Evolutionary conservation across 2,329 filamentous ascomycete species (phyloP), one percentile per base, ranked within the genome.

Genomic region (Botrytis fabae): DNA sequence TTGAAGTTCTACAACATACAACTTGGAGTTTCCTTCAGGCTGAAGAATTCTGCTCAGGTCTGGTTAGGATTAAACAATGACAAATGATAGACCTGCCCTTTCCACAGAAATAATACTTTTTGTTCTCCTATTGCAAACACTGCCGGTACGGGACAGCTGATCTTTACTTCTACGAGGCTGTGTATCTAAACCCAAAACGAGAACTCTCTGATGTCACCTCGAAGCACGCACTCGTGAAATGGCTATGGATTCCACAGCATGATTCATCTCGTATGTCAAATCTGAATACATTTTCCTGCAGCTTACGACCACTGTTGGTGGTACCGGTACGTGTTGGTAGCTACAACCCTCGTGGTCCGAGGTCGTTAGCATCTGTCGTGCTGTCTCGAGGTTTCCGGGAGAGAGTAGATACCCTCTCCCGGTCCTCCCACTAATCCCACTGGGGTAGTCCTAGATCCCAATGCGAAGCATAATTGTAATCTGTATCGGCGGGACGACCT

Each of bases 271-370:
- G 28, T 68, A 28, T 38, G n/a, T 22, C 60, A 40, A 42, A 44
- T 57, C 28, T 68, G 18, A 25, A 68, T n/a, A 48, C 62, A 68
- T 60, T 54, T 64, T 60, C 28, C 25, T 54, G 28, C n/a, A 40
- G 68, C 44, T 71, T 64, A 57, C 57, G 32, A 71, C 32, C 44
- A 63, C 59, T 66, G 48, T 71, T 51, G 22, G 35, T 69, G 22
- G 20, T n/a, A 69, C 54, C 38, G 38, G 38, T 44, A 44, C 35
- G 46, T 42, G 22, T 54, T 57, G 28, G 25, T 66, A 40, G 44
- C 44, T 28, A 38, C 35, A 35, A 20, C n/a, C 28, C 51, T 69
- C 66, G 51, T 60, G 38, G 66, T 69, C 66, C 51, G 46, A 59
- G 48, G 35, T 42, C 66, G 38, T 59, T 66, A 72, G 62, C 22